Base-by-base conservation (phyloP, 441 rosid species). In the Bruguiera hainesii region DNA sequence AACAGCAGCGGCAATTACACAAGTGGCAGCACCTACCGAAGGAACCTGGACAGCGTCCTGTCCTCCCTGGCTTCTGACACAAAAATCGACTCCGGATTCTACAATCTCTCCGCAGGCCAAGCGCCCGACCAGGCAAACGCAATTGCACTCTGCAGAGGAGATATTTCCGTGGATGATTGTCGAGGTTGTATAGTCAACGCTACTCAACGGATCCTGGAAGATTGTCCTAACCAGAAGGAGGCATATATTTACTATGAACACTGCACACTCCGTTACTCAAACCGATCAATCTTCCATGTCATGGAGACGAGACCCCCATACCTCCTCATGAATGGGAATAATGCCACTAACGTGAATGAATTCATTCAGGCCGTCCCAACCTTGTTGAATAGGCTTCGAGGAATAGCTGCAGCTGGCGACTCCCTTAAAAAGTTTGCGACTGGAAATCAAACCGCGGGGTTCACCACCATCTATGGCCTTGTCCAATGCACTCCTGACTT, bases 141-240 rank as follows among this genome's bases (percentile, higher is more conserved):
- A n/a, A 68, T 86, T 29, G 79, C 65, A 9, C 84, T 82, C 1
- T 89, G 97, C 56, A 80, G 88, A 66, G 90, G 90, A 6, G 90
- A 89, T 60, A 60, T 73, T 37, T 23, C 63, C 7, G 13, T 70
- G 0, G 72, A 67, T 9, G 72, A 31, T 7, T 90, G 94, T 56
- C 66, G 61, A 25, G 35, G 52, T 15, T 90, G 92, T 64, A 52
- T 87, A 51, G 35, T 56, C 4, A 23, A 65, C 65, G 77, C 91
- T 1, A 65, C 73, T 9, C 28, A 31, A 9, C 46, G 73, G 65
- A 77, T 87, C 26, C 19, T 51, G 25, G 37, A 65, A 15, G 51
- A n/a, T 8, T 89, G 89, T 69, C 82, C 91, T 9, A 71, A 71
- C 71, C 79, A 73, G 76, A 90, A 78, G 64, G 79, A 80, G 33